A percentile compares a stretch with the other conserved stretches of the same genome.
Evolutionary conservation across 2,329 filamentous ascomycete genomes (phyloP).

Genomic region (Aspergillus vadensis): DNA sequence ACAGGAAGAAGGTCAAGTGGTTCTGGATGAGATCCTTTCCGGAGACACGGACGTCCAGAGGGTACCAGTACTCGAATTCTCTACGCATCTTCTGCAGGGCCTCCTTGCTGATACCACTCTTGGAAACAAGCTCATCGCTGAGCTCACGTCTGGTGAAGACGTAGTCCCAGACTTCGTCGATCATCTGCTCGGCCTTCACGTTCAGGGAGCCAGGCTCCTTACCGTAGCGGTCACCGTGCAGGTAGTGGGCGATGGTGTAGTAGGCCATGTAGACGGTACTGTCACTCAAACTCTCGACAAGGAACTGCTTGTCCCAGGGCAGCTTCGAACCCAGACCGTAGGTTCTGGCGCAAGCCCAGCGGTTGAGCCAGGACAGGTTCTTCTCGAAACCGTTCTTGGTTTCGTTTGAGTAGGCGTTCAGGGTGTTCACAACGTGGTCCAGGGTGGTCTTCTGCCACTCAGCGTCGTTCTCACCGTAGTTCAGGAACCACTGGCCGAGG

Average conservation of each 20-base stretch:
- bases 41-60: slow-evolving; percentile 80
- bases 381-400: slow-evolving; percentile 79
- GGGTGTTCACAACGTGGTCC: slow-evolving; percentile 68
- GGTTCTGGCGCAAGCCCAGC: slow-evolving; percentile 91
- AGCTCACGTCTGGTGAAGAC: slow-evolving; percentile 78
- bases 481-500: slow-evolving; percentile 96
- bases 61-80: slow-evolving; percentile 97
- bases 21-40: slow-evolving; percentile 94
- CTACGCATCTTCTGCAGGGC: slow-evolving; percentile 78
- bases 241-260: slow-evolving; percentile 62
- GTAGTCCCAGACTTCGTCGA: slow-evolving; percentile 94
- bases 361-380: slow-evolving; percentile 87
- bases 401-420: slow-evolving; percentile 80
- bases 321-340: slow-evolving; percentile 93
- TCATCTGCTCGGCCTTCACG: slow-evolving; percentile 82
- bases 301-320: slow-evolving; percentile 86
- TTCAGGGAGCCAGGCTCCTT: slow-evolving; percentile 67
- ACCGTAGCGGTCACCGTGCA: slow-evolving; percentile 87
- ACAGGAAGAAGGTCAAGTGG: slow-evolving; percentile 94
- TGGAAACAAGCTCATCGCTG: slow-evolving; percentile 63
- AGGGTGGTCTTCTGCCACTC: slow-evolving; percentile 78
- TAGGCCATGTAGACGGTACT: slow-evolving; percentile 80
- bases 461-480: slow-evolving; percentile 82
- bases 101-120: slow-evolving; percentile 72
- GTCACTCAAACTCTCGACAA: slow-evolving; percentile 91